Conservation (phyloP, 371 early-diverging fungal species). For the Rhizomucor miehei region DNA sequence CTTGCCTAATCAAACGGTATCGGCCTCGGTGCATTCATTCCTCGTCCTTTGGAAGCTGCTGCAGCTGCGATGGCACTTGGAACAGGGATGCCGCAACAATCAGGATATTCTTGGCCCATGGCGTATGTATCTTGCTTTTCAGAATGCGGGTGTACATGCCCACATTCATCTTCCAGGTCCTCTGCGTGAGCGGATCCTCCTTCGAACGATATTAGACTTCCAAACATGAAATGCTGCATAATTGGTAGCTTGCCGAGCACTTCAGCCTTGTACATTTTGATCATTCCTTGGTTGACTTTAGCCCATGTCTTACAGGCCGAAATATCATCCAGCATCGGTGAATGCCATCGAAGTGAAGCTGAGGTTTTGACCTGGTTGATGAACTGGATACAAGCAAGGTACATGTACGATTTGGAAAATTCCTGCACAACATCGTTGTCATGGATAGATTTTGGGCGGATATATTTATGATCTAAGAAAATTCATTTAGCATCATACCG, state of each 20-base stretch:
- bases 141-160: constrained; percentile 29
- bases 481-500: too few relatives aligned
- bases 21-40: constrained; percentile 26
- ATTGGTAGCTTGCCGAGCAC: constrained; percentile 96
- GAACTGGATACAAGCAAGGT: constrained; percentile 88
- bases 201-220: constrained; percentile 62
- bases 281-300: constrained; percentile 94
- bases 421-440: constrained; percentile 79
- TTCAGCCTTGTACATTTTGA: constrained; percentile 98
- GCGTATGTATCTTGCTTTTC: constrained; percentile 68
- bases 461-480: constrained; percentile 65
- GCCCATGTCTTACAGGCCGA: constrained; percentile 89
- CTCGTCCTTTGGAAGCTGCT: constrained; percentile 22
- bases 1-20: constrained; percentile 55
- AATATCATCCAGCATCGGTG: constrained; percentile 97
- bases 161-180: constrained; percentile 44
- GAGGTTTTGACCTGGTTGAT: constrained; percentile 74
- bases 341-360: constrained; percentile 76
- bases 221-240: constrained; percentile 99
- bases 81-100: constrained; percentile 92
- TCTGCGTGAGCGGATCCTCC: constrained; percentile 42
- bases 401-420: constrained; percentile 87
- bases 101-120: constrained; percentile 90
- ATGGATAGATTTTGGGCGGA: constrained; percentile 87
- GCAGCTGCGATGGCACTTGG: constrained; percentile 93